These are phyloP conservation scores for Polytrichum commune DNA, from an alignment of 225 moss, liverwort and hornwort species.

Conservation along the genomic window DNA sequence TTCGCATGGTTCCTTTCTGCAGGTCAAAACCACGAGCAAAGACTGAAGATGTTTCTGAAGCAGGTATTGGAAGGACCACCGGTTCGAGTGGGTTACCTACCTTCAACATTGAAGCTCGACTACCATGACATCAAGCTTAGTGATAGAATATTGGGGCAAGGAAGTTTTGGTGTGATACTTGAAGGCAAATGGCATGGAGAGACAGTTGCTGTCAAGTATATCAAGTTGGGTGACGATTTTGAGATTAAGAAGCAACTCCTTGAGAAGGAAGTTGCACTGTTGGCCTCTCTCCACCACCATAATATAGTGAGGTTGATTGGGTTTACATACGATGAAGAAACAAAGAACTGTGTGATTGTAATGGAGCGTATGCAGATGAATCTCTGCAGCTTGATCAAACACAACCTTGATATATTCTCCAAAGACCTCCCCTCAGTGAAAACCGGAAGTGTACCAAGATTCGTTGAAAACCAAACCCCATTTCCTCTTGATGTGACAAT, in stretches of 20 bases:
- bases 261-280: slow-evolving; percentile 11
- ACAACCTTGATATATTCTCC: neutral
- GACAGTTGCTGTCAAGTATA: neutral
- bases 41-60: neutral
- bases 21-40: neutral
- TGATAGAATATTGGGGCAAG: neutral
- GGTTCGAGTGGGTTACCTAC: neutral
- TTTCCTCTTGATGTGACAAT: slow-evolving; percentile 10
- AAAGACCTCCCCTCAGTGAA: too few species aligned
- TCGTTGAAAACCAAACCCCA: slow-evolving; percentile 2
- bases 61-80: neutral
- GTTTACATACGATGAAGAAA: slow-evolving; percentile 12
- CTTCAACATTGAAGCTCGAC: neutral
- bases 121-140: neutral
- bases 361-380: slow-evolving; percentile 18
- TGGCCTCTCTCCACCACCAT: slow-evolving; percentile 17
- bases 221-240: neutral
- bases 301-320: slow-evolving; percentile 21
- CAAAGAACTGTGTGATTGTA: slow-evolving; percentile 24
- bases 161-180: neutral
- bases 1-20: neutral
- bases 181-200: neutral
- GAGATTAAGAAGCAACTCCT: neutral
- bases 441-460: neutral
- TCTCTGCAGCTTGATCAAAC: slow-evolving; percentile 17